Conservation (phyloP, 176 grass and related monocot genomes). For the Eleusine coracana region DNA sequence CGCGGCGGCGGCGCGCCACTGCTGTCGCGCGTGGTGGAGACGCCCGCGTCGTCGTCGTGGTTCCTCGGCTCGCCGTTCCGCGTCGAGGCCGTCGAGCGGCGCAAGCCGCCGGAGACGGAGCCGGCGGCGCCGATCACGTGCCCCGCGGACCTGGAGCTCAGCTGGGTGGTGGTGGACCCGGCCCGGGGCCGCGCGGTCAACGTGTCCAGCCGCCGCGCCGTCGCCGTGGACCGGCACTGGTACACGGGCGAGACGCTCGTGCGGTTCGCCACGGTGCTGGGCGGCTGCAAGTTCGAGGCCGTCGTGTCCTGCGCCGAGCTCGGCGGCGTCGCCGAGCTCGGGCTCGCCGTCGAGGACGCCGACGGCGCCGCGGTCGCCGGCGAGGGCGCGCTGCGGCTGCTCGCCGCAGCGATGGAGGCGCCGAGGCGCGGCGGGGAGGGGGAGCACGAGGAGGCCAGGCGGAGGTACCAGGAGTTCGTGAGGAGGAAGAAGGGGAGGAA, state of each 20-base stretch:
- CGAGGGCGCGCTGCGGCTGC: constrained; percentile 43
- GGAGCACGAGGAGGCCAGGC: constrained; percentile 32
- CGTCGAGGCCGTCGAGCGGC: constrained; percentile 63
- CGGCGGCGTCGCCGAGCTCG: constrained; percentile 46
- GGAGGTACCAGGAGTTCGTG: constrained; percentile 51
- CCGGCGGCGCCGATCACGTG: neutral
- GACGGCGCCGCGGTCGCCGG: constrained; percentile 59
- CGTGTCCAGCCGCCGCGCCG: constrained; percentile 60
- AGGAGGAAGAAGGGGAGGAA: constrained; percentile 46
- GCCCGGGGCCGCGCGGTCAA: constrained; percentile 48
- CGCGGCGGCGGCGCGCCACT: constrained; percentile 44
- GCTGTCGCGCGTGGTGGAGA: constrained; percentile 62
- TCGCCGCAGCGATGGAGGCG: constrained; percentile 49
- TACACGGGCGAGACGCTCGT: constrained; percentile 71
- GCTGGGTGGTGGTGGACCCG: constrained; percentile 66
- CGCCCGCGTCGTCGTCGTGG: constrained; percentile 53
- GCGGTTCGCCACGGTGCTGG: constrained; percentile 65
- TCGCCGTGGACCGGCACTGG: constrained; percentile 62
- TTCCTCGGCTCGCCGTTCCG: constrained; percentile 68
- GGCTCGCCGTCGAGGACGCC: constrained; percentile 53
- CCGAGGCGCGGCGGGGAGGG: constrained; percentile 25
- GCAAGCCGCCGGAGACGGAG: neutral
- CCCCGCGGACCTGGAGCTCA: constrained; percentile 58
- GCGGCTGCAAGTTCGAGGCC: constrained; percentile 55
- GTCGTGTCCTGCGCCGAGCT: constrained; percentile 51